Evolutionary conservation across 2,329 filamentous ascomycete genomes (phyloP), one percentile per base, ranked within the genome.

Genomic region (Microcera coccophila): DNA sequence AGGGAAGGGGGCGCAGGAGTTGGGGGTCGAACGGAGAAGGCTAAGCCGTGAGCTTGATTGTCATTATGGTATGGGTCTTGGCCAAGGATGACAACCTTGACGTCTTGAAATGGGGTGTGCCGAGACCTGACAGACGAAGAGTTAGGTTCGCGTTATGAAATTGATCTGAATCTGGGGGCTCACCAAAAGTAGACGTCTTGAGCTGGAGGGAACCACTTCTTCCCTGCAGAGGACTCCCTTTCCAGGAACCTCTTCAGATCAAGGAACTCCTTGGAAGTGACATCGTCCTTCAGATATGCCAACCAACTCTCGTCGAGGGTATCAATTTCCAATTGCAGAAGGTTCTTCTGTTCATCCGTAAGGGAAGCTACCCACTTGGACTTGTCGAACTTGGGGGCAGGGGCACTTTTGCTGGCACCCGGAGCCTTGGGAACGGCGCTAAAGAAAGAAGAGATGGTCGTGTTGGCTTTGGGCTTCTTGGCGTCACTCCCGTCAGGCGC

Each of bases 31-130:
- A 97, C 90, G 36, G 89, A 95, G 75, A 98, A 98, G 63, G 87
- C 91, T 45, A 98, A 82, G 33, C 93, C 93, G 66, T 97, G 93
- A 38, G 93, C 93, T 74, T 98, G 93, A 66, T 94, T 94, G 64
- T 81, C 66, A 64, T 95, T 95, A 72, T 98, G 93, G 67, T 98
- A 98, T 3, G 93, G 93, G 64, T 98, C 93, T 71, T 98, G 93
- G 52, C 93, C 93, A 41, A 97, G 68, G 60, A 98, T 90, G 47
- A 98, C 90, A 44, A 87, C 86, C 66, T 95, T 95, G 64, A 97
- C 90, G 12, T 76, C 84, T 70, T 84, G 73, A 56, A 98, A 83
- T 7, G 93, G 90, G 1, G 91, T 96, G 65, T 95, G 86, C 19
- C 90, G 86, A 47, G 91, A 96, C 91, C 91, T 96, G 24, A n/a